phyloP scores from a whole-genome alignment of 495 filamentous ascomycete species.

The Daldinia childiae region DNA sequence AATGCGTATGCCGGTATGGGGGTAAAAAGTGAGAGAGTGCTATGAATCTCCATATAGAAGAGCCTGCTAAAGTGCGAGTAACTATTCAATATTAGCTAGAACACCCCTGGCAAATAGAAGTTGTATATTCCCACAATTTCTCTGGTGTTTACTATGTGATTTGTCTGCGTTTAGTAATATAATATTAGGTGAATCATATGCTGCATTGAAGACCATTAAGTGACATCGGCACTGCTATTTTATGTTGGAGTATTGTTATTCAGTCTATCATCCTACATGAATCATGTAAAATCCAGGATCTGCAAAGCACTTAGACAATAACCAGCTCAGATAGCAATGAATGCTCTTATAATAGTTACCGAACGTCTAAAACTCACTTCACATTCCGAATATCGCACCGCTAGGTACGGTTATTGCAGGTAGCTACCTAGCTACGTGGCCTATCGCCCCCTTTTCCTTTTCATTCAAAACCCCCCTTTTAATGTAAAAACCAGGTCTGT shows the following conservation, averaged over 20 bases:
- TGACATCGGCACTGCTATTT: not conserved
- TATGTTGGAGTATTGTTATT: not conserved
- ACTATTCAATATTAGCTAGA: conserved; percentile 4
- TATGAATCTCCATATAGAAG: not conserved
- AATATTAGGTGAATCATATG: not conserved
- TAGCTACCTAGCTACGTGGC: not conserved
- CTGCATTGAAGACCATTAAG: not conserved
- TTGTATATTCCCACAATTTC: conserved; percentile 6
- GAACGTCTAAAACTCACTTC: not conserved
- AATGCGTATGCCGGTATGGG: conserved; percentile 26
- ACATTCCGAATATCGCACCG: not conserved
- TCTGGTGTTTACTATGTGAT: not conserved
- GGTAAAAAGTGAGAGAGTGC: not conserved
- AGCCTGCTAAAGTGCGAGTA: not conserved
- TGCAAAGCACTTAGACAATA: not conserved
- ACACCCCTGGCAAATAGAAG: conserved; percentile 6
- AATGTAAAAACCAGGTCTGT: conserved; percentile 58
- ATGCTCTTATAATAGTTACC: not conserved
- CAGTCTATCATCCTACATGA: not conserved
- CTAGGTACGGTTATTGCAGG: not conserved
- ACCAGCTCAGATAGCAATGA: not conserved
- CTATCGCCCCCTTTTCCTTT: not conserved
- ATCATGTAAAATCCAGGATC: not conserved
- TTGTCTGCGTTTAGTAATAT: not conserved
- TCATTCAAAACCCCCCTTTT: not conserved